These are phyloP conservation scores for Ustilago esculenta DNA, from an alignment of 1,284 basidiomycete genomes.

Conservation along the genomic window DNA sequence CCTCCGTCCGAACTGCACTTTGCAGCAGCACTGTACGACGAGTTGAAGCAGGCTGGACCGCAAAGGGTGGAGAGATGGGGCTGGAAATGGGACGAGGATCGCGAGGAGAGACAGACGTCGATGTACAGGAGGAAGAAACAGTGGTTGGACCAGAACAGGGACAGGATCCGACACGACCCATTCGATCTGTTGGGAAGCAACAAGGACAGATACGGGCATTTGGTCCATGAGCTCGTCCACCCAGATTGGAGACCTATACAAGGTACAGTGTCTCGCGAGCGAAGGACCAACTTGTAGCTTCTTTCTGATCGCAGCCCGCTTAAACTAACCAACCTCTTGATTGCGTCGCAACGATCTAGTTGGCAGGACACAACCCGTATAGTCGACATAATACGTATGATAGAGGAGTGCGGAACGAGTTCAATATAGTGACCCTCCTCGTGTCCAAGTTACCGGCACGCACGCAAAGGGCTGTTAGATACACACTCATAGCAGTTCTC, in stretches of 20 bases:
- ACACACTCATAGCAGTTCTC: too few relatives aligned
- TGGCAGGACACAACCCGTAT: too few relatives aligned
- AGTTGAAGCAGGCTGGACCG: conserved; percentile 13
- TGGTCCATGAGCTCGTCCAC: conserved; percentile 11
- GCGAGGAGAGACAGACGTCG: conserved; percentile 18
- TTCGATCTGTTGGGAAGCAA: conserved; percentile 43
- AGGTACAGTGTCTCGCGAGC: not conserved
- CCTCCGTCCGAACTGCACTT: conserved; percentile 31
- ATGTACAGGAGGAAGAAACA: conserved; percentile 43
- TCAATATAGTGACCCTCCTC: too few relatives aligned
- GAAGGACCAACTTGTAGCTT: too few relatives aligned
- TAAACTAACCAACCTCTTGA: too few relatives aligned
- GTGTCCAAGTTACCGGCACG: too few relatives aligned
- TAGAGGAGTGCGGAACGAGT: too few relatives aligned
- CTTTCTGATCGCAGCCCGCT: too few relatives aligned
- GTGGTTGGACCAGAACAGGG: conserved; percentile 26
- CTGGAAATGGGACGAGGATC: conserved; percentile 36
- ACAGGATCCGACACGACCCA: conserved; percentile 34
- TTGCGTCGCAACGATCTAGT: too few relatives aligned
- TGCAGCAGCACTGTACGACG: conserved; percentile 10
- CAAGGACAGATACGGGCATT: conserved; percentile 10
- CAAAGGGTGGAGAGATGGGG: conserved; percentile 8
- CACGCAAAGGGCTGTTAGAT: too few relatives aligned
- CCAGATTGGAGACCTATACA: conserved; percentile 9
- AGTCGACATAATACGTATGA: too few relatives aligned